These are phyloP conservation scores for Annona cherimola DNA, from an alignment of 164 flowering plant species.

Conservation along the genomic window DNA sequence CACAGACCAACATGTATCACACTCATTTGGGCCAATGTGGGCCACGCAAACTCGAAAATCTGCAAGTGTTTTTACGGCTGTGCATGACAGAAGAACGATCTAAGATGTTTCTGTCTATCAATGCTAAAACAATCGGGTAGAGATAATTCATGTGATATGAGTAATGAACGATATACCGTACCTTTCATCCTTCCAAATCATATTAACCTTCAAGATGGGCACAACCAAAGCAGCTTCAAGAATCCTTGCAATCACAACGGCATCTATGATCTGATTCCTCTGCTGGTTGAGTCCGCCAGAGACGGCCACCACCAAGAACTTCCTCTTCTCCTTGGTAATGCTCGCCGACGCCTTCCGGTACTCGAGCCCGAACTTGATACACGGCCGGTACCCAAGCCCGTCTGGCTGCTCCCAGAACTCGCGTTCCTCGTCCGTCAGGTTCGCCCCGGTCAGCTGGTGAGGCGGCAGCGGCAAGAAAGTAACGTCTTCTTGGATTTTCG, in stretches of 20 bases:
- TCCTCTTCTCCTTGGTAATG: conserved; percentile 40
- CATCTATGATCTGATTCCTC: conserved; percentile 66
- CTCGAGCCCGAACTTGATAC: conserved; percentile 42
- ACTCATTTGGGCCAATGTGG: background rate
- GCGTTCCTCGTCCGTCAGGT: conserved; percentile 30
- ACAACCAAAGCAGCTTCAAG: conserved; percentile 54
- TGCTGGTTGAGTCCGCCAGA: conserved; percentile 61
- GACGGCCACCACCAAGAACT: conserved; percentile 54
- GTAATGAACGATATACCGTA: conserved; percentile 2
- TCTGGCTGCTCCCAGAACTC: conserved; percentile 67
- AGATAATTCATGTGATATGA: background rate
- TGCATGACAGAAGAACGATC: background rate
- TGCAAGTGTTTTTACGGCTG: background rate
- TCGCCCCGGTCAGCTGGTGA: conserved; percentile 16
- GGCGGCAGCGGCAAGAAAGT: conserved; percentile 40
- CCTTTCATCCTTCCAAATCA: conserved; percentile 54
- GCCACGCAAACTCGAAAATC: background rate
- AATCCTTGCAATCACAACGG: conserved; percentile 58
- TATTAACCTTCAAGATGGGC: conserved; percentile 48
- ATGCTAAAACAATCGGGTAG: background rate
- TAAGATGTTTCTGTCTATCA: background rate
- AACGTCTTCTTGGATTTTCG: conserved; percentile 10
- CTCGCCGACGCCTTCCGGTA: conserved; percentile 37
- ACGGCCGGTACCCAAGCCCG: conserved; percentile 39
- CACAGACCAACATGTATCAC: background rate